These are phyloP conservation scores for Kurtzmaniella quercitrusa DNA, from an alignment of 1,139 yeast species.

Conservation along the genomic window DNA sequence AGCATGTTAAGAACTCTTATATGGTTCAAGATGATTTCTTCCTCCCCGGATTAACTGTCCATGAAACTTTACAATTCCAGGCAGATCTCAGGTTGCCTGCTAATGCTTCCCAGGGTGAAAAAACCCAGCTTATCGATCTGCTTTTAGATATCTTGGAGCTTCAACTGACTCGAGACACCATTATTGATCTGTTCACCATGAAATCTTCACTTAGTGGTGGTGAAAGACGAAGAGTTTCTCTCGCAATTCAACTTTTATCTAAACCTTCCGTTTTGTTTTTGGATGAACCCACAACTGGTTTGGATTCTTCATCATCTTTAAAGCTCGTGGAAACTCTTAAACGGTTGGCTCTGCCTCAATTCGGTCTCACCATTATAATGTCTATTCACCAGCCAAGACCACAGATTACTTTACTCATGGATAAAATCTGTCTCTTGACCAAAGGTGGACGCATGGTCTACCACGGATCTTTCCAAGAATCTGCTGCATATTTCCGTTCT, in stretches of 20 bases:
- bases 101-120: constrained; percentile 33
- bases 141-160: constrained; percentile 60
- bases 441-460: constrained; percentile 63
- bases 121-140: constrained; percentile 51
- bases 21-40: constrained; percentile 75
- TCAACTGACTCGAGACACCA: constrained; percentile 54
- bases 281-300: constrained; percentile 89
- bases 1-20: constrained; percentile 53
- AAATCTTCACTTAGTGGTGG: constrained; percentile 73
- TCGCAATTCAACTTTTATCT: constrained; percentile 73
- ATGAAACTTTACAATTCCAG: constrained; percentile 65
- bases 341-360: constrained; percentile 42
- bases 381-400: constrained; percentile 86
- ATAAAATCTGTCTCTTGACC: constrained; percentile 66
- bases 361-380: constrained; percentile 67
- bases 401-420: constrained; percentile 65
- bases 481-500: constrained; percentile 48
- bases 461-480: constrained; percentile 47
- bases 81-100: constrained; percentile 63
- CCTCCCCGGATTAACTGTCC: constrained; percentile 65
- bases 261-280: constrained; percentile 74
- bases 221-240: constrained; percentile 72
- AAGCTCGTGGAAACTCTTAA: constrained; percentile 61
- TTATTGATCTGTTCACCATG: constrained; percentile 46
- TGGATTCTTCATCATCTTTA: constrained; percentile 76